Percentiles rank a stretch among this genome's conserved stretches.
Conservation (phyloP, 2,329 filamentous ascomycete species). For the Penicillium expansum region DNA sequence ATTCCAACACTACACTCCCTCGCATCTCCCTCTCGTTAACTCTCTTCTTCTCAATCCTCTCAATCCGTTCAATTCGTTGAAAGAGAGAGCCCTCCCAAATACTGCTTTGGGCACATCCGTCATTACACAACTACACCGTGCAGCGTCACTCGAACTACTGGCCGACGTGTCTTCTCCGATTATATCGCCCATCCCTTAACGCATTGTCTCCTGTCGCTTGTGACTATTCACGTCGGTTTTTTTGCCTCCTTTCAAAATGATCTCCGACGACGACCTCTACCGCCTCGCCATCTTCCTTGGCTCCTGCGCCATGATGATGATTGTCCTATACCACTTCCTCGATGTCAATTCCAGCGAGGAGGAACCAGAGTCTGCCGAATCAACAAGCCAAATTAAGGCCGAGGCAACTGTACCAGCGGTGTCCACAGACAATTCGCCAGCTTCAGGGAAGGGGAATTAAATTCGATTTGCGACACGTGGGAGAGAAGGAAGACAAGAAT, state of each 20-base stretch:
- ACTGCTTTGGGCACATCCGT: not conserved
- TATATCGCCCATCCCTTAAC: not conserved
- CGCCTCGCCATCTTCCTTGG: conserved; percentile 89
- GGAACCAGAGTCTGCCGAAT: conserved; percentile 12
- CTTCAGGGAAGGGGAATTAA: conserved; percentile 6
- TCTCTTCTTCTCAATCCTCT: not conserved
- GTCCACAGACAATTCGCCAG: conserved; percentile 4
- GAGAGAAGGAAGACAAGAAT: not conserved
- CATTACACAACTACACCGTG: not conserved
- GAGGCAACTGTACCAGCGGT: not conserved
- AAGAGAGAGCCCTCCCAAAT: not conserved
- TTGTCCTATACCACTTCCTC: conserved; percentile 93
- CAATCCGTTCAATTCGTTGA: not conserved
- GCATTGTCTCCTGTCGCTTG: not conserved
- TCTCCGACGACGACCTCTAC: conserved; percentile 90
- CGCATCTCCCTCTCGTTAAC: not conserved
- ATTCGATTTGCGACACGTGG: not conserved
- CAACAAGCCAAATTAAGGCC: conserved; percentile 12
- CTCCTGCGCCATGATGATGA: conserved; percentile 82
- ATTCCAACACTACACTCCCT: not conserved
- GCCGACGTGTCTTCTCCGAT: conserved; percentile 9
- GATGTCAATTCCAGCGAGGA: conserved; percentile 80
- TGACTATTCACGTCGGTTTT: not conserved
- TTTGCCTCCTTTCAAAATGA: conserved; percentile 64
- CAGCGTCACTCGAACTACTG: not conserved